phyloP scores from a whole-genome alignment of 345 rosid species.

The Rubroshorea leprosula region DNA sequence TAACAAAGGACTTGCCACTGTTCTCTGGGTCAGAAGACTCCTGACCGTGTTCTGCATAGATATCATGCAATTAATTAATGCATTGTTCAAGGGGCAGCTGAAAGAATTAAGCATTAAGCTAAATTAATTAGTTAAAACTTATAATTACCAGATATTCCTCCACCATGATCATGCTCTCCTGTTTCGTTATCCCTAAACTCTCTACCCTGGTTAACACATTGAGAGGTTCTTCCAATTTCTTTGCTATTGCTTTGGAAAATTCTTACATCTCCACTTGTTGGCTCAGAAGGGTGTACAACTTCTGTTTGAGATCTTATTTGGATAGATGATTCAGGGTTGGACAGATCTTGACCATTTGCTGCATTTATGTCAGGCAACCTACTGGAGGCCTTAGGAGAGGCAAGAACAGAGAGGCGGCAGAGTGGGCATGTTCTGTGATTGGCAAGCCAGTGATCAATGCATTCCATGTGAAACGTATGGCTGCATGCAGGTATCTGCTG shows the following conservation, averaged over 20 bases:
- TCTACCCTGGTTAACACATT: constrained; percentile 13
- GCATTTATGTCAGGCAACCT: constrained; percentile 26
- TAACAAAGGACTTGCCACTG: background rate
- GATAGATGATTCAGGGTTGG: constrained; percentile 17
- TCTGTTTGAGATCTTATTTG: constrained; percentile 18
- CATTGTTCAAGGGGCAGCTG: constrained; percentile 1
- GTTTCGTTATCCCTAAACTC: constrained; percentile 5
- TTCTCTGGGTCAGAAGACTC: background rate
- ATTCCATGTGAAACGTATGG: constrained; percentile 87
- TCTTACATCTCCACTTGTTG: constrained; percentile 24
- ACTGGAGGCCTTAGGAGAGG: constrained; percentile 27
- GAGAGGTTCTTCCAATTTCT: constrained; percentile 20
- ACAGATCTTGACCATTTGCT: constrained; percentile 18
- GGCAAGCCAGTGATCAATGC: constrained; percentile 85
- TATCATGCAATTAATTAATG: too few species aligned
- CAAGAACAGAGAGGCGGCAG: constrained; percentile 69
- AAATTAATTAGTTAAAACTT: too few species aligned
- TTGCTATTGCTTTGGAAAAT: too few species aligned
- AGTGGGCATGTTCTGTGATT: constrained; percentile 84
- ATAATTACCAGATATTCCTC: constrained; percentile 26
- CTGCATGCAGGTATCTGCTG: constrained; percentile 80
- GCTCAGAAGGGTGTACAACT: constrained; percentile 14
- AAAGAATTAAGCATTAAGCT: background rate
- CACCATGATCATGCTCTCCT: constrained; percentile 13
- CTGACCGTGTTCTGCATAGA: background rate